phyloP scores from a whole-genome alignment of 1,284 basidiomycete species.

The Schizophyllum amplum region DNA sequence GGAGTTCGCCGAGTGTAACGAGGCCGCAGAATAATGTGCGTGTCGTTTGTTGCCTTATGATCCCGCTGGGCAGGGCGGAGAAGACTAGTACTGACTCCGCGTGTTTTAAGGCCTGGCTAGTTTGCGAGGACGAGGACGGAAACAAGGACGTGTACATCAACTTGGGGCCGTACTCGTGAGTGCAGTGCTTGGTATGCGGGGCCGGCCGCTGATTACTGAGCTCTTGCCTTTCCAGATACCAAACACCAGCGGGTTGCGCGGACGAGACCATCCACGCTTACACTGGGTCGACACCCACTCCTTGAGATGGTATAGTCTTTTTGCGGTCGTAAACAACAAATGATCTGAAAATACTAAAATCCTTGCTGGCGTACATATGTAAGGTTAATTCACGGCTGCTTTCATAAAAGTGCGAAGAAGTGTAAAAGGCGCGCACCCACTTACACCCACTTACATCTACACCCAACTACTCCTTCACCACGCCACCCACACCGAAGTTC shows the following conservation, averaged over 20 bases:
- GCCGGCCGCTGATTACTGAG: background rate
- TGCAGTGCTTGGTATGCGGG: background rate
- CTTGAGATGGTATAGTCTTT: background rate
- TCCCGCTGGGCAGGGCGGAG: background rate
- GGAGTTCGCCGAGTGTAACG: slow-evolving; percentile 38
- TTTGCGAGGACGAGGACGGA: slow-evolving; percentile 34
- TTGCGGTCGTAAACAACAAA: no score
- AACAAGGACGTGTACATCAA: slow-evolving; percentile 31
- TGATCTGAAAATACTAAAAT: no score
- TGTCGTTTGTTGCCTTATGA: slow-evolving; percentile 22
- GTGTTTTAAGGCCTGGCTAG: slow-evolving; percentile 37
- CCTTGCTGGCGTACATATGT: no score
- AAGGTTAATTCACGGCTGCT: no score
- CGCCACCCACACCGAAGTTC: slow-evolving; percentile 33
- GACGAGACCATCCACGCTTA: slow-evolving; percentile 60
- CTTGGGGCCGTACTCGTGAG: background rate
- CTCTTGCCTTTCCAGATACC: slow-evolving; percentile 24
- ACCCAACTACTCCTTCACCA: no score
- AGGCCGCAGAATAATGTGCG: slow-evolving; percentile 36
- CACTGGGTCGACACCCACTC: slow-evolving; percentile 34
- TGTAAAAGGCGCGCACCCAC: no score
- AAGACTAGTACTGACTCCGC: no score
- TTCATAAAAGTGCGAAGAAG: no score
- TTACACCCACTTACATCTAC: no score
- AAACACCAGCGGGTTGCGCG: slow-evolving; percentile 51